Percentiles rank a stretch among this genome's conserved stretches.
Evolutionary conservation across 1,284 basidiomycete species (phyloP).

Genomic region (Phellopilus nigrolimitatus): DNA sequence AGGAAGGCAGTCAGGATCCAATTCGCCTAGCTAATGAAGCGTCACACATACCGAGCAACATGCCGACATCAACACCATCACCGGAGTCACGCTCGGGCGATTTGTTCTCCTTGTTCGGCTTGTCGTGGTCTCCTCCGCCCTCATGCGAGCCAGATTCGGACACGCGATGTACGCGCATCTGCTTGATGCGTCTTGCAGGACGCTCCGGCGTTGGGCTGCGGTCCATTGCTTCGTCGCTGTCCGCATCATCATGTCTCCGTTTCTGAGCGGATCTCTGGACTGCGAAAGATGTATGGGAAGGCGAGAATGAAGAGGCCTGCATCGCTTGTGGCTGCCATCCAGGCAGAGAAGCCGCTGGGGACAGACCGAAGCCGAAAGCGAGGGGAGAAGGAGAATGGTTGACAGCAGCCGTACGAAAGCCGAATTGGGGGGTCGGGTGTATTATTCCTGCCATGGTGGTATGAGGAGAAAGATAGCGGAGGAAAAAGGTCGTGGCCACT

Average conservation of each 20-base stretch:
- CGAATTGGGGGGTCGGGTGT: conserved; percentile 50
- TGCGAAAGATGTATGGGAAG: conserved; percentile 34
- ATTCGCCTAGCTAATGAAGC: conserved; percentile 13
- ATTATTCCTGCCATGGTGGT: conserved; percentile 63
- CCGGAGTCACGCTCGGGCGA: conserved; percentile 37
- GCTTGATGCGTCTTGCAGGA: conserved; percentile 52
- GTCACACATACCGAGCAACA: conserved; percentile 58
- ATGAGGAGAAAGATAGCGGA: conserved; percentile 1
- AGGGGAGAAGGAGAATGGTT: conserved; percentile 60
- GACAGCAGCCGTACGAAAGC: conserved; percentile 57
- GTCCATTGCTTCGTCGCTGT: conserved; percentile 69
- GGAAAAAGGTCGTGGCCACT: conserved; percentile 26
- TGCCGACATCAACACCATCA: conserved; percentile 67
- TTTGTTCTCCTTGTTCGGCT: conserved; percentile 43
- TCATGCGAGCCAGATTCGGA: conserved; percentile 30
- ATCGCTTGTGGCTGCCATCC: conserved; percentile 33
- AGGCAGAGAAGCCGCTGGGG: conserved; percentile 36
- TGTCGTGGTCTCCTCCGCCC: conserved; percentile 26
- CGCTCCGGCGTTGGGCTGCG: conserved; percentile 76
- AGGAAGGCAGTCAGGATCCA: conserved; percentile 18
- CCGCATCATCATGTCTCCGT: conserved; percentile 56
- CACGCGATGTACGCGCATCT: conserved; percentile 62
- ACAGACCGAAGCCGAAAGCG: conserved; percentile 66
- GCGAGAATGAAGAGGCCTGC: conserved; percentile 46
- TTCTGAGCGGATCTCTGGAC: conserved; percentile 46